Percentiles rank a stretch among this genome's conserved stretches.
Conservation (phyloP, 1,139 yeast species). For the Hansenula sp. region DNA sequence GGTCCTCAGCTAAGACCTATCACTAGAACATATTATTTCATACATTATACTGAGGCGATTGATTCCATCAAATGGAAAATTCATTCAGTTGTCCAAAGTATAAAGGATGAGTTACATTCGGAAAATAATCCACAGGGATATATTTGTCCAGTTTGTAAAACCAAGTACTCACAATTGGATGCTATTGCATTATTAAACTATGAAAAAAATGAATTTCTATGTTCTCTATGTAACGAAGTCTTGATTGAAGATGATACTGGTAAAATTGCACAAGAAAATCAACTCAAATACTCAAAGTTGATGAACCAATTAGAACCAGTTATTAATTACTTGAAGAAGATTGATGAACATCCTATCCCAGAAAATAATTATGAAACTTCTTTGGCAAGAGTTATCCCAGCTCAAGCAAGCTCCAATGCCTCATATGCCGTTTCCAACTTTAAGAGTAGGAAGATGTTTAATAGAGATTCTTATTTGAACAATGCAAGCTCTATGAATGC, state of each 20-base stretch:
- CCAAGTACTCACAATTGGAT: slow-evolving; percentile 79
- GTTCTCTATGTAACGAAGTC: slow-evolving; percentile 76
- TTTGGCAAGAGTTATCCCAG: slow-evolving; percentile 76
- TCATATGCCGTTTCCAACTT: slow-evolving; percentile 50
- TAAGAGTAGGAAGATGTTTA: slow-evolving; percentile 35
- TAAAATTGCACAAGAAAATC: slow-evolving; percentile 76
- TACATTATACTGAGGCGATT: slow-evolving; percentile 89
- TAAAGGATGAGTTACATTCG: slow-evolving; percentile 77
- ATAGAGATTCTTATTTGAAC: slow-evolving; percentile 29
- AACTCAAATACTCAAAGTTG: slow-evolving; percentile 73
- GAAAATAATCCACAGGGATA: slow-evolving; percentile 93
- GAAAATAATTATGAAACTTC: slow-evolving; percentile 87
- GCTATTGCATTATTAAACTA: slow-evolving; percentile 79
- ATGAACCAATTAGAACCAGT: slow-evolving; percentile 91
- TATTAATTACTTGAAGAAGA: slow-evolving; percentile 73
- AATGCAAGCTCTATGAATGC: slow-evolving; percentile 33
- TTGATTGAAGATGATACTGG: slow-evolving; percentile 87
- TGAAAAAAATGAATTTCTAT: slow-evolving; percentile 74
- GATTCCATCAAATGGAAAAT: slow-evolving; percentile 97
- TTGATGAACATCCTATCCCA: slow-evolving; percentile 80
- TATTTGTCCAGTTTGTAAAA: slow-evolving; percentile 80
- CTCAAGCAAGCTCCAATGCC: slow-evolving; percentile 65
- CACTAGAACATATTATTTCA: slow-evolving; percentile 77
- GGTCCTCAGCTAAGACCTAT: slow-evolving; percentile 65
- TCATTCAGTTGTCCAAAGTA: slow-evolving; percentile 72